Conservation (phyloP, 768 basidiomycete species). For the Tricholoma saponaceum region DNA sequence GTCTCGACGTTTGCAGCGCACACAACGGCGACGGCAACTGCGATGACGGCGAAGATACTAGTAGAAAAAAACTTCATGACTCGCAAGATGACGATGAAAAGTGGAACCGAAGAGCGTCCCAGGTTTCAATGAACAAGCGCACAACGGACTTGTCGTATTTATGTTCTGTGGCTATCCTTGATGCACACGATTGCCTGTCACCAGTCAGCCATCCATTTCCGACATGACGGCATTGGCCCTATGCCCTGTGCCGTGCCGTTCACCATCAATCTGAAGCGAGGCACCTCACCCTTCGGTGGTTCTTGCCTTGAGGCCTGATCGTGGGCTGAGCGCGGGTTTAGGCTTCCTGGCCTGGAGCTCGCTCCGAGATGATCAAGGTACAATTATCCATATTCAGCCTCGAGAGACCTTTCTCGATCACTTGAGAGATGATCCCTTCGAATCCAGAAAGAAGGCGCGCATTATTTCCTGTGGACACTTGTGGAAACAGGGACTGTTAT, state of each 20-base stretch:
- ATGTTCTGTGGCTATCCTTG: not conserved
- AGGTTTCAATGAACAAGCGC: no score
- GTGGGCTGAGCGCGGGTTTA: not conserved
- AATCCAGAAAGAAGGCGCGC: no score
- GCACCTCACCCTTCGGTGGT: not conserved
- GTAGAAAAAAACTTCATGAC: constrained; percentile 38
- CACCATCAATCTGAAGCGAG: not conserved
- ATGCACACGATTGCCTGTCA: not conserved
- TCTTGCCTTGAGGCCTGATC: not conserved
- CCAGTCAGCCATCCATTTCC: not conserved
- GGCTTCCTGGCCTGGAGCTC: not conserved
- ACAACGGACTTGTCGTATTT: not conserved
- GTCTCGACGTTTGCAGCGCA: constrained; percentile 35
- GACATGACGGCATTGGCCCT: no score
- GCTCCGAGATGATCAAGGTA: not conserved
- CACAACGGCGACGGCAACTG: constrained; percentile 31
- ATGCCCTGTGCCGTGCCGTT: not conserved
- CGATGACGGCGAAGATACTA: constrained; percentile 35
- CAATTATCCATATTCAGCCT: no score
- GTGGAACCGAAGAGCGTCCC: not conserved
- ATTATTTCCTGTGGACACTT: no score
- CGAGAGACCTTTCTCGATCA: no score
- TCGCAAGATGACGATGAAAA: constrained; percentile 8
- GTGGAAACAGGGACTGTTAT: no score
- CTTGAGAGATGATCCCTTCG: no score